Evolutionary conservation across 176 grass and related monocot genomes (phyloP), one percentile per base, ranked within the genome.

Genomic region (Areca catechu): DNA sequence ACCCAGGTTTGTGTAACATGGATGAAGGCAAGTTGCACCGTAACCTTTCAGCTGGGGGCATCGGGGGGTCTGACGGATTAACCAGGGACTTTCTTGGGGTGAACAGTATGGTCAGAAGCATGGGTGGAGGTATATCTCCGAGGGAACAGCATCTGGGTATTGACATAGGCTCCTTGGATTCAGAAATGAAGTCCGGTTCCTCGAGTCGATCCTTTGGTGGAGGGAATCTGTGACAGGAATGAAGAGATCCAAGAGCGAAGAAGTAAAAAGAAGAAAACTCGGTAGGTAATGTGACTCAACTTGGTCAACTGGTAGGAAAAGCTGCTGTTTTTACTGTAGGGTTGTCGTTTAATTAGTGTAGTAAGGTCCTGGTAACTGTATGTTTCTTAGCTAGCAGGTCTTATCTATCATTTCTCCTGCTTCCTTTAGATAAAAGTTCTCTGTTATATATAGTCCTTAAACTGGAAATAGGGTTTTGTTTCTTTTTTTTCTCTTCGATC

Each of bases 21-120:
- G 80, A 85, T 48, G 78, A 81, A 51, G 63, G 74, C 58, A 89
- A 85, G 78, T 69, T 60, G 9, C 68, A 50, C 47, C 57, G 19
- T 3, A 61, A 50, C 24, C 25, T 47, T 7, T 30, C 50, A 1
- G 18, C 25, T 16, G 48, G 22, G 0, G 24, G 55, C 55, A 24
- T 58, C 23, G 56, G 56, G 24, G 56, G 56, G 16, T 58, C 56
- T 10, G 68, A 60, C 21, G 19, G 56, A 25, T 24, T 83, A 57
- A 98, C 94, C 2, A 85, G 94, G 34, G 94, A 98, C 68, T 98
- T 98, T 74, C 87, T 98, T 54, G 94, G 88, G 47, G 93, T 98
- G 49, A 79, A 86, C 49, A 66, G 71, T 65, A 70, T 86, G 34
- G 66, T 90, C 18, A 80, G 81, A 34, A 66, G 72, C 56, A 71